A percentile compares a stretch with the other conserved stretches of the same genome.
Evolutionary conservation across 306 rosid genomes (phyloP).

Genomic region (Vicia villosa): DNA sequence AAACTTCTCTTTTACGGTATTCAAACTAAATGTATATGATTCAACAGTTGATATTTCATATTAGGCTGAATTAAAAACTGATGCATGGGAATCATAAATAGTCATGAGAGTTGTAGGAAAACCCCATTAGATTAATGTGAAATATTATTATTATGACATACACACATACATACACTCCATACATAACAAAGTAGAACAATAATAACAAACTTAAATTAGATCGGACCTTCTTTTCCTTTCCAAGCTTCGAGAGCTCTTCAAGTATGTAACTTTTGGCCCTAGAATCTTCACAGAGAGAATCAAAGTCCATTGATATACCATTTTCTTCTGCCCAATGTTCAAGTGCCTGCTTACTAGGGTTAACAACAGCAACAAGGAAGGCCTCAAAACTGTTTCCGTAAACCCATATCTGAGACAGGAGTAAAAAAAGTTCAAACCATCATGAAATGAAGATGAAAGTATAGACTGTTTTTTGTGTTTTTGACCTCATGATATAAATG

Average conservation of each 20-base stretch:
- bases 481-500: constrained; percentile 19
- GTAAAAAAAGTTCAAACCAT: constrained; percentile 1
- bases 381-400: constrained; percentile 96
- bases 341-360: constrained; percentile 66
- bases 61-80: background rate
- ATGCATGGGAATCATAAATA: constrained; percentile 1
- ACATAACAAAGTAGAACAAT: constrained; percentile 25
- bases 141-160: background rate
- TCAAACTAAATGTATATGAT: background rate
- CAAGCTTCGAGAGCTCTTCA: constrained; percentile 70
- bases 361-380: constrained; percentile 83
- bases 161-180: background rate
- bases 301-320: constrained; percentile 66
- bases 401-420: constrained; percentile 78
- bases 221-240: constrained; percentile 81
- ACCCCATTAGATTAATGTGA: background rate
- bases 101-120: background rate
- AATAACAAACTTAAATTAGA: constrained; percentile 17
- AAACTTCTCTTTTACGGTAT: too few species aligned
- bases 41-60: background rate
- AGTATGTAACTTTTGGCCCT: constrained; percentile 67
- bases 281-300: constrained; percentile 67
- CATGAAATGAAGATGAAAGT: constrained; percentile 28
- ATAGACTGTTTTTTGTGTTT: background rate
- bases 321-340: constrained; percentile 83